Evolutionary conservation across 169 alveolate species (phyloP), one percentile per base, ranked within the genome.

Genomic region (Cryptosporidium ryanae): DNA sequence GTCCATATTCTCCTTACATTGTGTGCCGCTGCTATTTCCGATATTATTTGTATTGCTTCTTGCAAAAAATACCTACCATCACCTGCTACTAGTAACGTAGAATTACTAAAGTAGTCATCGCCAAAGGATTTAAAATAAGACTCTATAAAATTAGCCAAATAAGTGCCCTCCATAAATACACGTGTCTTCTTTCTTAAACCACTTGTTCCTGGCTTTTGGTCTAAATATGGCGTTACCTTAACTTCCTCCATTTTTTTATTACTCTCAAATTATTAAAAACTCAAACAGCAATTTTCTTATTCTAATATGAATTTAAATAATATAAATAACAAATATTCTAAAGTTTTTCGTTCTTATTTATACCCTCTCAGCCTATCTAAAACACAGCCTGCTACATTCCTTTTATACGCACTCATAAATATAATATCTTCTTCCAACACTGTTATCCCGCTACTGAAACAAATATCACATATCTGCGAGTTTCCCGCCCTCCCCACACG

Each of bases 191-290:
- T 96, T 59, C 98, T 90, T 21, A 96, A 90, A n/a, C 98, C 98
- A 84, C 95, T 90, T 12, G 98, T 96, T 32, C 98, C 98, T 76
- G 96, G 94, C 65, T 95, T 95, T 89, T 94, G 92, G 81, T 94
- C 98, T 27, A 76, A 66, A 64, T 89, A 93, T n/a, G 97, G 94
- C n/a, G 82, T 91, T 1, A 96, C 95, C 54, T 87, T 81, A 34
- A 93, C 43, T 44, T 92, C 76, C 44, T 82, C 84, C 66, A 93
- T 91, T 81, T 84, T 38, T 38, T 38, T 10, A 38, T 38, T 38
- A 38, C 46, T 38, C 0, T 38, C 3, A 38, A 38, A 6, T 38
- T 1, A 10, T 0, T 38, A 38, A 38, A 38, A n/a, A n/a, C n/a
- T n/a, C n/a, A n/a, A n/a, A n/a, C n/a, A n/a, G n/a, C n/a, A n/a